A percentile compares a stretch with the other conserved stretches of the same genome.
These are phyloP conservation scores for Rhizopogon vinicolor DNA, from an alignment of 768 basidiomycete species.

Conservation along the genomic window DNA sequence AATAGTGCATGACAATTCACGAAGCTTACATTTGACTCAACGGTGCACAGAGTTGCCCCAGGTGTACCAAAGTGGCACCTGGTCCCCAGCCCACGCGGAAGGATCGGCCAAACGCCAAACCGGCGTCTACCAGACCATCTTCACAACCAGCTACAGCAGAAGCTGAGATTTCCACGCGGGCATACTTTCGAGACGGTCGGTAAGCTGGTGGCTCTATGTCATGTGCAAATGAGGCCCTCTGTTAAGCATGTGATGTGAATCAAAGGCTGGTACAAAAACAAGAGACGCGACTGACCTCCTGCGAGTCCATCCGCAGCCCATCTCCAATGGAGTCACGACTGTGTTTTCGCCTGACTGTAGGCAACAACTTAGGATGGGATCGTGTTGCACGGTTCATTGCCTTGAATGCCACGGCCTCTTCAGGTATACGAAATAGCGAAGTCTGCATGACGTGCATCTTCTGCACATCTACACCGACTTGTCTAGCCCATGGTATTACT, in stretches of 20 bases:
- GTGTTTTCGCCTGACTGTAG: slow-evolving; percentile 57
- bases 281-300: slow-evolving; percentile 44
- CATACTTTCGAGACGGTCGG: slow-evolving; percentile 77
- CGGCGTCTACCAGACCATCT: slow-evolving; percentile 70
- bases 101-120: slow-evolving; percentile 78
- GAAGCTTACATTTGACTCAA: slow-evolving; percentile 46
- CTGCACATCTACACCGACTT: slow-evolving; percentile 76
- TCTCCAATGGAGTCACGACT: slow-evolving; percentile 78
- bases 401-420: slow-evolving; percentile 64
- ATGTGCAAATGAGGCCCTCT: slow-evolving; percentile 81
- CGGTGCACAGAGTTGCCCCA: slow-evolving; percentile 70
- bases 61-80: slow-evolving; percentile 66
- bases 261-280: not conserved
- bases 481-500: slow-evolving; percentile 68
- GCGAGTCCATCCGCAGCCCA: slow-evolving; percentile 51
- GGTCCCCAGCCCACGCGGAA: slow-evolving; percentile 93
- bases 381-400: slow-evolving; percentile 42
- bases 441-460: slow-evolving; percentile 94
- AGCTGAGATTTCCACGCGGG: slow-evolving; percentile 63
- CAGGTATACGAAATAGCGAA: slow-evolving; percentile 74
- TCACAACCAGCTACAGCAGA: slow-evolving; percentile 66
- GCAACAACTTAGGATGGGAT: slow-evolving; percentile 30
- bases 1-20: not conserved
- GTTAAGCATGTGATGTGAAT: slow-evolving; percentile 4
- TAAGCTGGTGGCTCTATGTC: slow-evolving; percentile 62